Conservation (phyloP, 179 eudicot species). For the Pouteria campechiana region DNA sequence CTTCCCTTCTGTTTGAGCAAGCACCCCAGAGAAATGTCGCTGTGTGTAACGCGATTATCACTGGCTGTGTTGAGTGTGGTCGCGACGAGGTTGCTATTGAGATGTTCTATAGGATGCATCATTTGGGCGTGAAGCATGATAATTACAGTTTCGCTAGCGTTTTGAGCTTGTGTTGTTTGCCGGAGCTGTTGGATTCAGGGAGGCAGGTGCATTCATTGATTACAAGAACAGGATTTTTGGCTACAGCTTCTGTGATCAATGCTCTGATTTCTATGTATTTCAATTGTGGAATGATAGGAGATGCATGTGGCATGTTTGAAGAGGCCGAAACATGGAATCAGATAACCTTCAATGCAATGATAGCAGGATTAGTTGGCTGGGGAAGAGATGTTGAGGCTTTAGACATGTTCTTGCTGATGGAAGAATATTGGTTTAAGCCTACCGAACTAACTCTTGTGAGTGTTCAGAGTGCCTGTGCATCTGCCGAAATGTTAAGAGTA, state of each 20-base stretch:
- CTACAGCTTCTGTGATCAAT: conserved; percentile 42
- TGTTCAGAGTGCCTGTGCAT: conserved; percentile 45
- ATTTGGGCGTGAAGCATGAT: conserved; percentile 44
- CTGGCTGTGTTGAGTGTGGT: conserved; percentile 53
- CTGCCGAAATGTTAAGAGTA: conserved; percentile 3
- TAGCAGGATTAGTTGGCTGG: conserved; percentile 43
- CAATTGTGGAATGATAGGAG: conserved; percentile 19
- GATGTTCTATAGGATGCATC: conserved; percentile 33
- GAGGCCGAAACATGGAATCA: conserved; percentile 33
- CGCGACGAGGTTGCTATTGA: conserved; percentile 20
- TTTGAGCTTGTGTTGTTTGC: conserved; percentile 42
- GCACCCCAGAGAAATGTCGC: conserved; percentile 39
- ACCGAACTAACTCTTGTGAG: conserved; percentile 65
- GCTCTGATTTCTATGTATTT: conserved; percentile 64
- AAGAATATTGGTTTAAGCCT: conserved; percentile 27
- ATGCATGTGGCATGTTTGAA: conserved; percentile 47
- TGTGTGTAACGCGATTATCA: conserved; percentile 70
- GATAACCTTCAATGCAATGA: conserved; percentile 71
- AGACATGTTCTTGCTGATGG: conserved; percentile 42
- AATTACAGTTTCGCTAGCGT: conserved; percentile 55
- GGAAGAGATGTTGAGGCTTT: conserved; percentile 47
- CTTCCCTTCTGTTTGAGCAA: conserved; percentile 45
- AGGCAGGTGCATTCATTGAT: conserved; percentile 49
- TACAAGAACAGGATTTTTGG: conserved; percentile 41
- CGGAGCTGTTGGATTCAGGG: conserved; percentile 40